Base-by-base conservation (phyloP, 78 protist genomes). In the Dictyostelium intermedium region DNA sequence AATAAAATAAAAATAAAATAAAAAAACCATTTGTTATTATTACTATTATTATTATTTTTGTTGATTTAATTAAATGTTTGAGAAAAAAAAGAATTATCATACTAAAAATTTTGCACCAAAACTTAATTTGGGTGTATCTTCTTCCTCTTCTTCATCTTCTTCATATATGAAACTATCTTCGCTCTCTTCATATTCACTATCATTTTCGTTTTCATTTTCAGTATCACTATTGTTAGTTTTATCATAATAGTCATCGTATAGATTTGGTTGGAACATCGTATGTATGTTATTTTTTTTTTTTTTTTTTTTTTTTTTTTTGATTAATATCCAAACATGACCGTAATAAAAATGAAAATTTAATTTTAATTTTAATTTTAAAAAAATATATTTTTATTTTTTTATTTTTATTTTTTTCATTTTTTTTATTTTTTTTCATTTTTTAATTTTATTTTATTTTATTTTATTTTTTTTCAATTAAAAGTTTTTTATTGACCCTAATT, bases 91-190 rank as follows among this genome's bases (percentile, higher is more conserved):
- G 20, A 1, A 60, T 16, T 39, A 39, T 25, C 25, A 2, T 72
- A 72, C 79, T 16, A 72, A 72, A 72, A 72, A 72, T 35, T 30
- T 72, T 3, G 45, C 74, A n/a, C 74, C 74, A 66, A 66, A 72
- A 32, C 79, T 35, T 34, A 72, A 34, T 34, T 27, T 72, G 3
- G 79, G 45, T 30, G 39, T 18, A 34, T 72, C 79, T n/a, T 61
- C 72, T 72, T 72, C 45, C 3, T 72, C 79, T 16, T 66, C 76
- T 1, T 70, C 77, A 13, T 70, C 77, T 30, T 72, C 79, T 16
- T 72, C 79, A 18, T 56, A 56, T n/a, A 56, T 56, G 66, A 56
- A 56, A 56, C 66, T 56, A 56, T 56, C 66, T 20, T 56, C 66
- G 27, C 66, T 56, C 16, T 45, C 53, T 9, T 45, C 53, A 45